A percentile compares a stretch with the other conserved stretches of the same genome.
phyloP scores from a whole-genome alignment of 1,284 basidiomycete species.

The Coriolopsis trogii region DNA sequence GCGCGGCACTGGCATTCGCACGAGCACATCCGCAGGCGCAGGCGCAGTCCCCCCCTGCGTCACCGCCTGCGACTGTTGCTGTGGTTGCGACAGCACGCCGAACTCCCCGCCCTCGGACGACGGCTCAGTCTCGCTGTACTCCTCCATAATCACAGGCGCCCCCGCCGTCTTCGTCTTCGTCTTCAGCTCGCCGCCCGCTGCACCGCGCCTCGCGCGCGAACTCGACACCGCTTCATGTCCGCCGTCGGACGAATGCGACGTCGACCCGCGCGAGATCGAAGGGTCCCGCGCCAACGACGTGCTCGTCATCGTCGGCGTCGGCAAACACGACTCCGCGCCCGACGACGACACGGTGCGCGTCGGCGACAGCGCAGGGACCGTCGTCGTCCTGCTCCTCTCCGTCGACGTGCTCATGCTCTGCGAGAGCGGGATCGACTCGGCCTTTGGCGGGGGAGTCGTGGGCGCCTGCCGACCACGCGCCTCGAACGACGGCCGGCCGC shows the following conservation, averaged over 20 bases:
- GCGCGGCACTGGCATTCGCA: background rate
- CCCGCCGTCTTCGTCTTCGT: background rate
- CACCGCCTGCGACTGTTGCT: background rate
- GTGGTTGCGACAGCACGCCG: background rate
- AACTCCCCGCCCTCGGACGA: constrained; percentile 18
- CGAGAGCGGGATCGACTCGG: no score
- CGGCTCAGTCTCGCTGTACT: constrained; percentile 21
- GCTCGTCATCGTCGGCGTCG: constrained; percentile 31
- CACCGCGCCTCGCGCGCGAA: constrained; percentile 3
- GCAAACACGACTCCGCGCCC: constrained; percentile 23
- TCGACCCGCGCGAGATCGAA: constrained; percentile 23
- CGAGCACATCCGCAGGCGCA: no score
- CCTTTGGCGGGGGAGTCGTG: constrained; percentile 6
- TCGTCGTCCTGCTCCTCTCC: constrained; percentile 10
- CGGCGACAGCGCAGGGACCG: constrained; percentile 32
- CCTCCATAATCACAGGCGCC: constrained; percentile 11
- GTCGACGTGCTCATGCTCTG: constrained; percentile 9
- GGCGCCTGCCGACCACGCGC: constrained; percentile 6
- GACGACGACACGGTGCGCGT: constrained; percentile 31
- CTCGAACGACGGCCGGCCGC: background rate
- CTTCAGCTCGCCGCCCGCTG: background rate
- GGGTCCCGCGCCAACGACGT: constrained; percentile 21
- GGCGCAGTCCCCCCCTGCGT: no score
- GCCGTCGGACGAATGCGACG: constrained; percentile 19
- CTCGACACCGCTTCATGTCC: constrained; percentile 5